phyloP scores from a whole-genome alignment of 1,139 yeast species.

The Diutina mesorugosa region DNA sequence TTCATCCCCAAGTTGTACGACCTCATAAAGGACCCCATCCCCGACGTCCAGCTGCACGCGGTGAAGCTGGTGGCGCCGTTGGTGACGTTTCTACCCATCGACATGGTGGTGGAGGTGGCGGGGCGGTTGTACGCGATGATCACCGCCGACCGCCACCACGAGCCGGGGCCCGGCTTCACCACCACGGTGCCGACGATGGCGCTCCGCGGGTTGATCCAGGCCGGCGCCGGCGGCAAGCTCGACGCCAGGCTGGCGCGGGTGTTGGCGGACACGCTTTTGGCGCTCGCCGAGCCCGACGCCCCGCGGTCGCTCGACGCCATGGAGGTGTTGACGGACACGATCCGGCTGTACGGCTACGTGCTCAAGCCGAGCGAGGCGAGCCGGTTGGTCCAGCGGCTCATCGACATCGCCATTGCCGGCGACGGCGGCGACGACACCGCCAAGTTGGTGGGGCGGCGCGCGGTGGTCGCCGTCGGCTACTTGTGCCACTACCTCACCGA shows the following conservation, averaged over 20 bases:
- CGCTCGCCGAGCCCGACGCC: conserved; percentile 3
- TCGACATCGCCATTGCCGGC: not conserved
- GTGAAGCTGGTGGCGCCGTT: conserved; percentile 41
- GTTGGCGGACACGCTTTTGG: not conserved
- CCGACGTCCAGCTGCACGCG: conserved; percentile 75
- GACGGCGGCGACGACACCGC: not conserved
- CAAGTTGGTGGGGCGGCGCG: not conserved
- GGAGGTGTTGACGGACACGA: conserved; percentile 50
- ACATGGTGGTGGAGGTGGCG: not conserved
- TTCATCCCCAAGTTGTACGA: conserved; percentile 39
- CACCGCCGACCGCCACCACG: not conserved
- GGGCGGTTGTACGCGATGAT: not conserved
- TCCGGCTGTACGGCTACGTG: conserved; percentile 39
- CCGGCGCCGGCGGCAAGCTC: conserved; percentile 8
- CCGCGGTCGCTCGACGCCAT: conserved; percentile 40
- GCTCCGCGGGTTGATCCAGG: conserved; percentile 27
- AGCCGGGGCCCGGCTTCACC: conserved; percentile 19
- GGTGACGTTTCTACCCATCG: conserved; percentile 6
- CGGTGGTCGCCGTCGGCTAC: not conserved
- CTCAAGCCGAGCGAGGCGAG: conserved; percentile 28
- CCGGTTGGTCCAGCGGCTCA: not conserved
- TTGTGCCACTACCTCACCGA: not conserved
- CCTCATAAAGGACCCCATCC: conserved; percentile 47
- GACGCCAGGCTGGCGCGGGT: conserved; percentile 11
- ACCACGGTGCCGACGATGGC: conserved; percentile 63